A percentile compares a stretch with the other conserved stretches of the same genome.
These are phyloP conservation scores for Ophiognomonia clavigignenti-juglandacearum DNA, from an alignment of 2,329 filamentous ascomycete genomes.

Conservation along the genomic window DNA sequence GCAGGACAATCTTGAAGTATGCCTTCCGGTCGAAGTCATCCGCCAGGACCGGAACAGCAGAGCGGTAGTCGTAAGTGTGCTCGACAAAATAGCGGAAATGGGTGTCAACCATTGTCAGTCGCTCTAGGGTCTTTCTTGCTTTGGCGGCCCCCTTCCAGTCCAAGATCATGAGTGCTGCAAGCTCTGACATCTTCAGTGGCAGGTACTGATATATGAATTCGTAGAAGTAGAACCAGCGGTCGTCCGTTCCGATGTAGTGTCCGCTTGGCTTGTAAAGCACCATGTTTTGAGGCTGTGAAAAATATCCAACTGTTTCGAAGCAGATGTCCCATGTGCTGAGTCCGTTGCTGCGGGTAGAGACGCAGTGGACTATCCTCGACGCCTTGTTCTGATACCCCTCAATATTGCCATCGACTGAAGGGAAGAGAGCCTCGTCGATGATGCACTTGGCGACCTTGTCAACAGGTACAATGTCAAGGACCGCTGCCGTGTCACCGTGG, in stretches of 20 bases:
- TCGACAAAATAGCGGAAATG: conserved; percentile 15
- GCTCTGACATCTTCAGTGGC: conserved; percentile 9
- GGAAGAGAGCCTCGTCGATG: conserved; percentile 8
- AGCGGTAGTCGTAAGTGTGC: conserved; percentile 14
- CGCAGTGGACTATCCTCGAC: conserved; percentile 11
- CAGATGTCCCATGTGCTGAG: conserved; percentile 11
- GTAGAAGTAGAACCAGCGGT: conserved; percentile 13
- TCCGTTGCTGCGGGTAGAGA: conserved; percentile 3
- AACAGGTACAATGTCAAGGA: conserved; percentile 15
- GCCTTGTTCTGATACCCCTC: conserved; percentile 2
- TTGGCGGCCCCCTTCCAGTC: conserved; percentile 12
- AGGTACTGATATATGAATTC: conserved; percentile 14
- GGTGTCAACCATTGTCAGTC: conserved; percentile 8
- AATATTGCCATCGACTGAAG: neutral
- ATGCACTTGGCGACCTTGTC: conserved; percentile 15
- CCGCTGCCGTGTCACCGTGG: conserved; percentile 8
- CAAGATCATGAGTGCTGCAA: conserved; percentile 7
- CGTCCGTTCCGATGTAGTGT: conserved; percentile 10
- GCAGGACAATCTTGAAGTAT: conserved; percentile 8
- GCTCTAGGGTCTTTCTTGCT: conserved; percentile 7
- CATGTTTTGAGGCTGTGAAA: conserved; percentile 9
- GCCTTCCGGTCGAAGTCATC: conserved; percentile 1
- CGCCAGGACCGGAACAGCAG: neutral
- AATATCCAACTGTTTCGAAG: conserved; percentile 4
- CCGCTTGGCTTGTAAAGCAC: conserved; percentile 13